These are phyloP conservation scores for Rhizoctonia solani DNA, from an alignment of 1,284 basidiomycete genomes.

Conservation along the genomic window DNA sequence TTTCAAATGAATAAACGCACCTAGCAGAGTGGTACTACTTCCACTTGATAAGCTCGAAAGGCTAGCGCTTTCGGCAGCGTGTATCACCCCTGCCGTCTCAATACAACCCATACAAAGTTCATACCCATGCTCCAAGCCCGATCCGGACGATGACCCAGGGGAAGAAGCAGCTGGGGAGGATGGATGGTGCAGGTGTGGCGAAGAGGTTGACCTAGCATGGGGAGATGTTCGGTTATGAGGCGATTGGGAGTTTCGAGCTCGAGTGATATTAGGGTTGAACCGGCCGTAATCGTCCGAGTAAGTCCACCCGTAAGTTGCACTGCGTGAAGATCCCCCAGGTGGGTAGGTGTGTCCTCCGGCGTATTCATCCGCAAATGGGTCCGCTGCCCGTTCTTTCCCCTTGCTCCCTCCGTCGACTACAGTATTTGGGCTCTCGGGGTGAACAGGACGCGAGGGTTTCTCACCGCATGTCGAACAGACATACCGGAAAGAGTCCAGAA, in stretches of 20 bases:
- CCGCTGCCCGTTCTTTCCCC: slow-evolving; percentile 44
- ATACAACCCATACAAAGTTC: slow-evolving; percentile 83
- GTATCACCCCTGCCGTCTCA: slow-evolving; percentile 72
- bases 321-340: slow-evolving; percentile 9
- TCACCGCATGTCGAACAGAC: slow-evolving; percentile 86
- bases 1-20: slow-evolving; percentile 1
- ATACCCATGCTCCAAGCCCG: slow-evolving; percentile 58
- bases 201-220: slow-evolving; percentile 4
- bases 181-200: slow-evolving; percentile 21
- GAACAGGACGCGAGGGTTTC: slow-evolving; percentile 48
- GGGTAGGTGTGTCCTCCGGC: slow-evolving; percentile 25
- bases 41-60: slow-evolving; percentile 4
- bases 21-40: slow-evolving; percentile 24
- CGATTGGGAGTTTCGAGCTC: background rate
- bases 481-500: slow-evolving; percentile 80
- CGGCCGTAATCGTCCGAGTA: slow-evolving; percentile 18
- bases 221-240: slow-evolving; percentile 33
- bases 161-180: slow-evolving; percentile 40
- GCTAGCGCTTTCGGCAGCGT: slow-evolving; percentile 59
- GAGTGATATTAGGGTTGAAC: background rate
- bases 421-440: slow-evolving; percentile 37
- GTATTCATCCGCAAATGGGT: slow-evolving; percentile 27
- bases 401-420: slow-evolving; percentile 47
- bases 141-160: slow-evolving; percentile 47
- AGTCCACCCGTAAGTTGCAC: background rate